phyloP scores from a whole-genome alignment of 495 filamentous ascomycete genomes.

The Acidiella bohemica region DNA sequence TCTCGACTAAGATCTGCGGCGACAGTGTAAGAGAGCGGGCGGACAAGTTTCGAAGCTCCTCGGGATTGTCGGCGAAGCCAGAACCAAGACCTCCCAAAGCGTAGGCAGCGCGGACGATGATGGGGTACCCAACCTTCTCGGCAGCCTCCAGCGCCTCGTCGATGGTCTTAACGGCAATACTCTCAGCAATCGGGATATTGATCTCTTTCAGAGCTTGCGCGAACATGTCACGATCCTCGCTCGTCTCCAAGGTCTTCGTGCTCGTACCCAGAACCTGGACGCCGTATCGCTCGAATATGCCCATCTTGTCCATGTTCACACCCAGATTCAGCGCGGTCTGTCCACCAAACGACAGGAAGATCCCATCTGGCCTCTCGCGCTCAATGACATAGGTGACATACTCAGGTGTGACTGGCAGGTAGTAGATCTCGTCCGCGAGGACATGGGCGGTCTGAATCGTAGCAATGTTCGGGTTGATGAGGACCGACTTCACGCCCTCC shows the following conservation, averaged over 20 bases:
- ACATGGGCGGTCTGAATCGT: conserved; percentile 98
- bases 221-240: conserved; percentile 92
- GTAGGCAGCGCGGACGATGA: conserved; percentile 94
- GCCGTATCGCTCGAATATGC: conserved; percentile 84
- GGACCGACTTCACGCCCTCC: conserved; percentile 81
- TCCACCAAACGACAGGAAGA: conserved; percentile 92
- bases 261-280: conserved; percentile 91
- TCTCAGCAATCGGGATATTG: conserved; percentile 91
- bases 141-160: conserved; percentile 85
- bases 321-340: conserved; percentile 94
- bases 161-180: conserved; percentile 76
- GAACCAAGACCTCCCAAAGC: conserved; percentile 91
- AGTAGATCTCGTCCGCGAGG: conserved; percentile 94
- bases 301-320: conserved; percentile 94
- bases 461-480: conserved; percentile 98
- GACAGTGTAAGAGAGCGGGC: conserved; percentile 88
- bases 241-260: conserved; percentile 83
- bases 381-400: conserved; percentile 96
- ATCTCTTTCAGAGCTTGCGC: conserved; percentile 85
- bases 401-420: conserved; percentile 90
- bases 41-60: conserved; percentile 84
- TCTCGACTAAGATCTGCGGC: conserved; percentile 93
- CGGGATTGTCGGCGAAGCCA: conserved; percentile 87
- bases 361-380: conserved; percentile 83
- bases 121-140: conserved; percentile 78